Conservation (phyloP, 768 basidiomycete species). For the Guyanaporus albipodus region DNA sequence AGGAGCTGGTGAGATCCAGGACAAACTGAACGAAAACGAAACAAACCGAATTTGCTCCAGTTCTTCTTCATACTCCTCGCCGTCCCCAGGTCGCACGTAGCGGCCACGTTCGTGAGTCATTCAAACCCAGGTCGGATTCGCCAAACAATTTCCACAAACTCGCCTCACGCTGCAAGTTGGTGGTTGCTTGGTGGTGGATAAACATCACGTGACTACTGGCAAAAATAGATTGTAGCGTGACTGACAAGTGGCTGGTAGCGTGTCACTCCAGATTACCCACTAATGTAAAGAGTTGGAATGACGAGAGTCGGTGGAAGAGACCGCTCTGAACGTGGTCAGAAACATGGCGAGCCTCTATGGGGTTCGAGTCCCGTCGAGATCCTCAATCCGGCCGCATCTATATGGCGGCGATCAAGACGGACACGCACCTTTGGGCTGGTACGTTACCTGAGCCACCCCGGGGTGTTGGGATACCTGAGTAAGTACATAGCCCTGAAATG, state of each 20-base stretch:
- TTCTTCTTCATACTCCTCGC: constrained; percentile 57
- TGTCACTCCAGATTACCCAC: too few relatives aligned
- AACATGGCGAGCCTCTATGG: not conserved
- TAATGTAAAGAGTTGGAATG: too few relatives aligned
- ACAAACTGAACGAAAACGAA: not conserved
- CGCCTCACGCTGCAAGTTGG: too few relatives aligned
- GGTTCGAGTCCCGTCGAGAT: constrained; percentile 10
- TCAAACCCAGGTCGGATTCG: too few relatives aligned
- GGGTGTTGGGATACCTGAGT: not conserved
- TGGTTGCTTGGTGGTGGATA: not conserved
- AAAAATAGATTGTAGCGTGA: too few relatives aligned
- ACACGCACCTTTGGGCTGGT: constrained; percentile 17
- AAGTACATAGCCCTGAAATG: constrained; percentile 7
- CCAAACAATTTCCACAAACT: too few relatives aligned
- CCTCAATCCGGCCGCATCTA: constrained; percentile 3
- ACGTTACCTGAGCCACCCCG: constrained; percentile 3
- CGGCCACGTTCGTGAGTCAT: constrained; percentile 24
- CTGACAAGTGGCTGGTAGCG: too few relatives aligned
- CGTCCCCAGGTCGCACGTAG: constrained; percentile 22
- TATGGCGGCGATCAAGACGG: constrained; percentile 26
- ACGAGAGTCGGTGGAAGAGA: not conserved
- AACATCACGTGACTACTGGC: constrained; percentile 18
- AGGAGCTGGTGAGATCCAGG: constrained; percentile 14
- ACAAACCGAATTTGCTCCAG: constrained; percentile 61
- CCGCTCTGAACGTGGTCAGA: not conserved